Evolutionary conservation across 768 basidiomycete species (phyloP), one percentile per base, ranked within the genome.

Genomic region (Lactifluus rugatus): DNA sequence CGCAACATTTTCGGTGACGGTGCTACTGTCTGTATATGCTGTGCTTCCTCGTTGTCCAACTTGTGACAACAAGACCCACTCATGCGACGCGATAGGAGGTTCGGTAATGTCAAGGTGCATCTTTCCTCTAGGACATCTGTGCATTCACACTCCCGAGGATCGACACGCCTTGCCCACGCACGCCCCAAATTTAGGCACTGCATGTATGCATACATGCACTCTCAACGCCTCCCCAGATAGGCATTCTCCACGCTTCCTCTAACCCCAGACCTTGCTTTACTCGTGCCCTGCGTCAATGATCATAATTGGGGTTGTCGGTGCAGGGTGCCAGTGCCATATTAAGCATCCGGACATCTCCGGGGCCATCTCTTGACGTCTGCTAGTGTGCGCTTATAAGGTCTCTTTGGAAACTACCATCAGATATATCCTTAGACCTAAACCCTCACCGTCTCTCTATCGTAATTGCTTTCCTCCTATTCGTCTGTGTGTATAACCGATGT

Each of bases 321-420:
- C 34, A 21, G 48, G 19, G n/a, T 7, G 16, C 48, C 36, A 8
- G 10, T 19, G 26, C 32, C 9, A 28, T 60, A 39, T 34, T 11
- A 17, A 28, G 5, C n/a, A 39, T 60, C 55, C 59, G 59, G 59
- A 9, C 28, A 56, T 56, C 48, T 60, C 59, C 59, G 59, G 51
- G 39, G 50, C 45, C 42, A n/a, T n/a, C 21, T 32, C 10, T 2
- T 34, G 36, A 16, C 44, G 16, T 3, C 14, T 51, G 3, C 42
- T 44, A 23, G 26, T 23, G 45, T 2, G 17, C 34, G 34, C 28
- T 57, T 57, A 57, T 57, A 57, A 57, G 56, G 44, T 50, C 49
- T 25, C 25, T 26, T 13, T 9, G 49, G 16, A 10, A 17, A 52
- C 44, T 52, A 45, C 57, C 48, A 52, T 47, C 49, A 45, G 34